Conservation (phyloP, 116 monocot species). For the Dioscorea cayenensis region DNA sequence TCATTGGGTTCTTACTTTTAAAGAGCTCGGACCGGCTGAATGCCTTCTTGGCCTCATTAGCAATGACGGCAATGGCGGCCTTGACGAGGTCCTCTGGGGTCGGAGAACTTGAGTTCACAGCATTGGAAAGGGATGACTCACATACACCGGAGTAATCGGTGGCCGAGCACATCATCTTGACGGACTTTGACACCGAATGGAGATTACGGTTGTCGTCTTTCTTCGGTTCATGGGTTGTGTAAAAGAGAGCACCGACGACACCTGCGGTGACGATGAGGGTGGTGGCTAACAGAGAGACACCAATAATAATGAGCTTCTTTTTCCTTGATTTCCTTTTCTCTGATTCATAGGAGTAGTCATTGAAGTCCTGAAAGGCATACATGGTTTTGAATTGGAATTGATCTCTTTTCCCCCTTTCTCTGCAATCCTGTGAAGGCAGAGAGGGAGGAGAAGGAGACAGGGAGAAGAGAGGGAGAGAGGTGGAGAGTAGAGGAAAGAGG, state of each 20-base stretch:
- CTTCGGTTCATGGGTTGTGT: not conserved
- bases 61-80: constrained; percentile 41
- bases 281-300: constrained; percentile 17
- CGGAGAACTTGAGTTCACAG: constrained; percentile 9
- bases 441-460: not conserved
- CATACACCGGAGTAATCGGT: constrained; percentile 57
- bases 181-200: constrained; percentile 20
- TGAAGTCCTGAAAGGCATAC: constrained; percentile 20
- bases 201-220: not conserved
- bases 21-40: constrained; percentile 24
- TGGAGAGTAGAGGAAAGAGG: not conserved
- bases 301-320: constrained; percentile 32
- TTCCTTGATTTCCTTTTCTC: constrained; percentile 32
- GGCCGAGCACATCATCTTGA: constrained; percentile 49
- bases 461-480: not conserved
- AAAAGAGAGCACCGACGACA: constrained; percentile 14
- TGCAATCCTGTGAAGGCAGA: not conserved
- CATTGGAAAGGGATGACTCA: constrained; percentile 39
- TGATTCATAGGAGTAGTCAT: constrained; percentile 16
- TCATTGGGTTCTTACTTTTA: constrained; percentile 40
- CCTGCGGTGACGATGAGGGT: constrained; percentile 27
- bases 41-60: constrained; percentile 26
- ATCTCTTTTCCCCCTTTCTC: no score
- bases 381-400: not conserved
- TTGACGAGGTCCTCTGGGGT: constrained; percentile 59